These are phyloP conservation scores for Gamarada debralockiae DNA, from an alignment of 495 filamentous ascomycete genomes.

Conservation along the genomic window DNA sequence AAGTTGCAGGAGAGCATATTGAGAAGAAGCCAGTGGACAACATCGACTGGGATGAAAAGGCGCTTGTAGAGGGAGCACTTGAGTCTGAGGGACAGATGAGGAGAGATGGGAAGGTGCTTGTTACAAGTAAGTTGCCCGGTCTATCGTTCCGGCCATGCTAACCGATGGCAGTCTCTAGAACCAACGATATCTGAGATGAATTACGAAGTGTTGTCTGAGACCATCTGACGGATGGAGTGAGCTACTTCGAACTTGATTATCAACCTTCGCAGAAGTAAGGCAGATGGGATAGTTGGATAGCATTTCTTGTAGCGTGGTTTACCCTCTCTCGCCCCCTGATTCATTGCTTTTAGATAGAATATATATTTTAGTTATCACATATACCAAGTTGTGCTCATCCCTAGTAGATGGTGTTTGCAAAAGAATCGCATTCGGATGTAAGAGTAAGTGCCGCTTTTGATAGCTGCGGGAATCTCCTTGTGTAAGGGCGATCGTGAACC, in stretches of 20 bases:
- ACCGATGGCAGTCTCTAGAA: slow-evolving; percentile 7
- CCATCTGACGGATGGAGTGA: slow-evolving; percentile 9
- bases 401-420: too few species aligned
- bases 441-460: too few species aligned
- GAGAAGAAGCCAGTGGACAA: slow-evolving; percentile 3
- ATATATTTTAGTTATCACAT: too few species aligned
- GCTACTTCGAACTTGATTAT: slow-evolving; percentile 12
- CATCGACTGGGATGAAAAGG: slow-evolving; percentile 4
- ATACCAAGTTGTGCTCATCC: too few species aligned
- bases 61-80: slow-evolving; percentile 1
- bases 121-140: slow-evolving; percentile 1
- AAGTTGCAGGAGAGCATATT: slow-evolving; percentile 6
- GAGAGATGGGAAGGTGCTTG: background rate
- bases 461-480: too few species aligned
- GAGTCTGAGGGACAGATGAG: background rate
- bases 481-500: too few species aligned
- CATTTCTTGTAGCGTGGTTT: background rate
- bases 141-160: background rate
- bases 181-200: slow-evolving; percentile 8
- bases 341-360: too few species aligned
- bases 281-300: slow-evolving; percentile 5
- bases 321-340: too few species aligned
- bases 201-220: slow-evolving; percentile 1
- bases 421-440: too few species aligned
- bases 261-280: slow-evolving; percentile 10